These are phyloP conservation scores for Suhomyces coccinellae DNA, from an alignment of 1,139 yeast genomes.

Conservation along the genomic window DNA sequence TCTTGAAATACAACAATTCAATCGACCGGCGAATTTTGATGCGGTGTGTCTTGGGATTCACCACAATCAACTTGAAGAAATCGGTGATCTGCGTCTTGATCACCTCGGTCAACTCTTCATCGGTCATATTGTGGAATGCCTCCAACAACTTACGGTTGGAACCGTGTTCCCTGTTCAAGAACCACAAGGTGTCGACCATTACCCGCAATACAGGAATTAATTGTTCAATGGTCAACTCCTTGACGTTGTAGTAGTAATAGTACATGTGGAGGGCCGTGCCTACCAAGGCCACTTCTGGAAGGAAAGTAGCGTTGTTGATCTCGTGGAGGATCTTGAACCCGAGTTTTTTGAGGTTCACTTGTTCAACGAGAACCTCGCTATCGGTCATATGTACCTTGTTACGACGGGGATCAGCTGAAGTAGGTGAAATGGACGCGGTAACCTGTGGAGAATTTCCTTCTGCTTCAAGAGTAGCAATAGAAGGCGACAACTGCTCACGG, in stretches of 20 bases:
- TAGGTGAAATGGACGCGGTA: constrained; percentile 5
- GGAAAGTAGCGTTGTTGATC: constrained; percentile 35
- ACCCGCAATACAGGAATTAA: constrained; percentile 33
- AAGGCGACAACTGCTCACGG: constrained; percentile 4
- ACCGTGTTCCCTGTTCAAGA: constrained; percentile 22
- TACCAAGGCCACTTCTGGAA: constrained; percentile 42
- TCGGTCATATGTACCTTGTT: constrained; percentile 1
- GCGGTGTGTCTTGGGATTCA: constrained; percentile 29
- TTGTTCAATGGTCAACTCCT: constrained; percentile 22
- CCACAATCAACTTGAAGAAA: constrained; percentile 37
- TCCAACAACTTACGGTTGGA: constrained; percentile 25
- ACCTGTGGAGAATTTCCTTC: constrained; percentile 3
- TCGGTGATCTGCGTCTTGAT: constrained; percentile 32
- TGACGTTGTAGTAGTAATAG: constrained; percentile 23
- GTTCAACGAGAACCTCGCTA: constrained; percentile 13
- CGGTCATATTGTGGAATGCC: constrained; percentile 15
- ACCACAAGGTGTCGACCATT: constrained; percentile 23
- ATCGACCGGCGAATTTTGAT: constrained; percentile 37
- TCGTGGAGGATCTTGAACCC: constrained; percentile 46
- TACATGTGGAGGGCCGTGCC: constrained; percentile 41
- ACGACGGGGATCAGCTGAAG: constrained; percentile 1
- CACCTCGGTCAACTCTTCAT: constrained; percentile 20
- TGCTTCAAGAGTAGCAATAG: constrained; percentile 2
- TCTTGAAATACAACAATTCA: constrained; percentile 48
- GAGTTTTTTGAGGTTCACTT: constrained; percentile 40